Percentiles rank a stretch among this genome's conserved stretches.
These are phyloP conservation scores for Suillus weaverae DNA, from an alignment of 768 basidiomycete species.

Conservation along the genomic window DNA sequence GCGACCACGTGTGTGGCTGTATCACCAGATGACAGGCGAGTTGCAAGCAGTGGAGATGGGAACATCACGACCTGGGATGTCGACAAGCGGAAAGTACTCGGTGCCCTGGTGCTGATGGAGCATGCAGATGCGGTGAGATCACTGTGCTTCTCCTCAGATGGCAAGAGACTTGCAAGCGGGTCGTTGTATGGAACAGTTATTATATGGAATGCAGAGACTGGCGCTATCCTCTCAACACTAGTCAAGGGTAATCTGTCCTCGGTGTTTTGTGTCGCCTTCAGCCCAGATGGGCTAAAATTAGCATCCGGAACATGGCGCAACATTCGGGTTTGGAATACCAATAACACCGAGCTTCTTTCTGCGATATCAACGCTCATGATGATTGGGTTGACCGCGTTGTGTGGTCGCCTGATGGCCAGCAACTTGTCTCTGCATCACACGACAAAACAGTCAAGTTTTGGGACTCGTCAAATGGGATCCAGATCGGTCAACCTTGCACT, in stretches of 20 bases:
- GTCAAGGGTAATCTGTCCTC: too few relatives aligned
- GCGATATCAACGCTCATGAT: background rate
- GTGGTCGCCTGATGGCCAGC: background rate
- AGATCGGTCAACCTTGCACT: background rate
- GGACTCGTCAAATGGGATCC: too few relatives aligned
- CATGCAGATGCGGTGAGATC: conserved; percentile 26
- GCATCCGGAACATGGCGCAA: background rate
- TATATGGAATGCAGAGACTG: conserved; percentile 9
- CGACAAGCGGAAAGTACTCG: conserved; percentile 18
- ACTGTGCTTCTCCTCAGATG: conserved; percentile 6
- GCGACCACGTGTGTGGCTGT: conserved; percentile 31
- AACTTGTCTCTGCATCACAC: background rate
- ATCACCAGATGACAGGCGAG: conserved; percentile 23
- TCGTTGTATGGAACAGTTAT: background rate
- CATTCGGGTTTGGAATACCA: background rate
- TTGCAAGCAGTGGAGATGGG: conserved; percentile 22
- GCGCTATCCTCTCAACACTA: conserved; percentile 4
- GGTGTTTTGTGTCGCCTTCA: conserved; percentile 1
- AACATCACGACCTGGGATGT: conserved; percentile 29
- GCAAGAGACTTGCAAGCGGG: conserved; percentile 1
- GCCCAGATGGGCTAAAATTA: background rate
- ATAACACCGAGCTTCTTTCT: background rate
- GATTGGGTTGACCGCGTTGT: background rate
- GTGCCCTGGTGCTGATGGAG: conserved; percentile 28
- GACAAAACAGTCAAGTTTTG: too few relatives aligned